phyloP scores from a whole-genome alignment of 345 rosid genomes.

The Eucalyptus tenuipes region DNA sequence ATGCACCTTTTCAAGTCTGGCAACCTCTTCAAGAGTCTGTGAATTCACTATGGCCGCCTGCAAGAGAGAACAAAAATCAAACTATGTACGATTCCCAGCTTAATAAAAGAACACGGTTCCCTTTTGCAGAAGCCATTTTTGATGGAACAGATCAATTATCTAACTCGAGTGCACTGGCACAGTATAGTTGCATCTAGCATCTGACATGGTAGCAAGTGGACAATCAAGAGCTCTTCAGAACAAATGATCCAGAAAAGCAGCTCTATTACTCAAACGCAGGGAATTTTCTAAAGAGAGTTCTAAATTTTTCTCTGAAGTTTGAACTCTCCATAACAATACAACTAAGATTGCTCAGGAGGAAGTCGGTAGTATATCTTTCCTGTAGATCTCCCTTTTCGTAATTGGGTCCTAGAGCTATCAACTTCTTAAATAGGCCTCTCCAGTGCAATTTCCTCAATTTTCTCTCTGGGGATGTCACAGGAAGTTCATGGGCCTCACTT shows the following conservation, averaged over 20 bases:
- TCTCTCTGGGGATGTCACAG: neutral
- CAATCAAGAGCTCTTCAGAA: neutral
- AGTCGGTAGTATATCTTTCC: neutral
- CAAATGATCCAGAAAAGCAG: neutral
- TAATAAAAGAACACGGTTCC: neutral
- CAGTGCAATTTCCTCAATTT: neutral
- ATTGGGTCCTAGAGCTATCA: neutral
- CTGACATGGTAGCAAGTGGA: neutral
- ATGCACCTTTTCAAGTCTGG: conserved; percentile 86
- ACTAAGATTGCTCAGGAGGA: neutral
- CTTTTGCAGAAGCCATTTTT: neutral
- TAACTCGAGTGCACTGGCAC: neutral
- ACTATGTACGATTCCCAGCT: neutral
- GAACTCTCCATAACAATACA: neutral
- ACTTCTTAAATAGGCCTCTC: neutral
- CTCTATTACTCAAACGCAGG: neutral
- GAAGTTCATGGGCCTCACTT: neutral
- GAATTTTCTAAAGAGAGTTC: neutral
- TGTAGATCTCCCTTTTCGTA: neutral
- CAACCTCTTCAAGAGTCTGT: conserved; percentile 98
- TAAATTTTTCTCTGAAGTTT: neutral
- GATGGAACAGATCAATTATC: neutral
- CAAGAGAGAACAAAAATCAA: neutral
- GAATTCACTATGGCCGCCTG: conserved; percentile 99
- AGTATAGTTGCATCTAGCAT: neutral